Evolutionary conservation across 78 protist genomes (phyloP).

Genomic region (Capsaspora owczarzaki): DNA sequence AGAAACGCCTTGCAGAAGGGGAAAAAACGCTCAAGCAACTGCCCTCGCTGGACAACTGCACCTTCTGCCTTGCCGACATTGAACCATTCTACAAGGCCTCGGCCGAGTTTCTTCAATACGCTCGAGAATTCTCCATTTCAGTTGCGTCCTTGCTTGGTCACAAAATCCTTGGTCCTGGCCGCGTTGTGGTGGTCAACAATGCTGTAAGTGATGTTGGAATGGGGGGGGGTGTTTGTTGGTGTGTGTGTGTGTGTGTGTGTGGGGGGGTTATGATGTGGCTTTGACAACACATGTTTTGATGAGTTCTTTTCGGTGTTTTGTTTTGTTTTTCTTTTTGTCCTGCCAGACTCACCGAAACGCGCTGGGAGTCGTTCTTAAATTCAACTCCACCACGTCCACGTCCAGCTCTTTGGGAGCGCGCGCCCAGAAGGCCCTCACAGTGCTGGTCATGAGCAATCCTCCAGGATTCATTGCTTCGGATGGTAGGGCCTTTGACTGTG

Average conservation of each 20-base stretch:
- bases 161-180: background rate
- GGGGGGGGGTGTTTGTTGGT: too few species aligned
- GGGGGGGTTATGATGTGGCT: too few species aligned
- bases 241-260: too few species aligned
- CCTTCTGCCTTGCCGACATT: background rate
- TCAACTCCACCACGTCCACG: too few species aligned
- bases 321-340: background rate
- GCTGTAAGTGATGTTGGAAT: background rate
- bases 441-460: too few species aligned
- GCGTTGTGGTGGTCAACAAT: background rate
- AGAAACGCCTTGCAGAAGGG: background rate
- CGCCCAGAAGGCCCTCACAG: too few species aligned
- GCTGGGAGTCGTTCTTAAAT: background rate
- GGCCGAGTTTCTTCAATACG: background rate
- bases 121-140: background rate
- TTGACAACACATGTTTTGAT: too few species aligned
- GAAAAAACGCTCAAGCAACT: background rate
- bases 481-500: too few species aligned
- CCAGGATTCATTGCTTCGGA: too few species aligned
- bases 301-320: too few species aligned
- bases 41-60: background rate
- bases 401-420: too few species aligned
- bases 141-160: background rate
- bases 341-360: background rate
- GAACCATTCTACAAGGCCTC: background rate